Conservation (phyloP, 1,284 basidiomycete species). For the Puccinia novopanici region DNA sequence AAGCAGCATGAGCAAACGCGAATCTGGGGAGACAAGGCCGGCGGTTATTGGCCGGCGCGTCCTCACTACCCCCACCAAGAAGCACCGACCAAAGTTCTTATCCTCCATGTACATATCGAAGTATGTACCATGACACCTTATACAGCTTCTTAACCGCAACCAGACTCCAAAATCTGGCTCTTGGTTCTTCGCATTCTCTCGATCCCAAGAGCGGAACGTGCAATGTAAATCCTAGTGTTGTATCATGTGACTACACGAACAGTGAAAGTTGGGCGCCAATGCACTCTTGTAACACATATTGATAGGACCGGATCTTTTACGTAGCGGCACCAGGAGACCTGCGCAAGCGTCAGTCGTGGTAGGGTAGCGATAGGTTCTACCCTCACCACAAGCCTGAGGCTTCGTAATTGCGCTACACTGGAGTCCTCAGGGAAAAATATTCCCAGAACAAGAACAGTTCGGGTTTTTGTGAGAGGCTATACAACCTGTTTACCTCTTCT, state of each 20-base stretch:
- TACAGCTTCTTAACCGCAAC: slow-evolving; percentile 17
- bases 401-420: too few species aligned
- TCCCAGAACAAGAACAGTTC: too few species aligned
- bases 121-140: background rate
- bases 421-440: too few species aligned
- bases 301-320: too few species aligned
- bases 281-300: too few species aligned
- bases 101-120: background rate
- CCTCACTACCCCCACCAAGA: background rate
- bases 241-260: background rate
- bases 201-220: background rate
- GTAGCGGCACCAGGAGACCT: too few species aligned
- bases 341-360: too few species aligned
- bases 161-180: background rate
- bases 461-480: too few species aligned
- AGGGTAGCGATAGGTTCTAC: too few species aligned
- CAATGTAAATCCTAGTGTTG: background rate
- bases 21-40: background rate
- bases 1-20: background rate
- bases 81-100: background rate
- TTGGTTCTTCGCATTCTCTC: background rate
- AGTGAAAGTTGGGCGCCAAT: too few species aligned
- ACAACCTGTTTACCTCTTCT: too few species aligned
- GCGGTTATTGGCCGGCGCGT: slow-evolving; percentile 8
- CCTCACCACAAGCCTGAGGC: too few species aligned